phyloP scores from a whole-genome alignment of 129 eudicot genomes.

The Glebionis coronaria region DNA sequence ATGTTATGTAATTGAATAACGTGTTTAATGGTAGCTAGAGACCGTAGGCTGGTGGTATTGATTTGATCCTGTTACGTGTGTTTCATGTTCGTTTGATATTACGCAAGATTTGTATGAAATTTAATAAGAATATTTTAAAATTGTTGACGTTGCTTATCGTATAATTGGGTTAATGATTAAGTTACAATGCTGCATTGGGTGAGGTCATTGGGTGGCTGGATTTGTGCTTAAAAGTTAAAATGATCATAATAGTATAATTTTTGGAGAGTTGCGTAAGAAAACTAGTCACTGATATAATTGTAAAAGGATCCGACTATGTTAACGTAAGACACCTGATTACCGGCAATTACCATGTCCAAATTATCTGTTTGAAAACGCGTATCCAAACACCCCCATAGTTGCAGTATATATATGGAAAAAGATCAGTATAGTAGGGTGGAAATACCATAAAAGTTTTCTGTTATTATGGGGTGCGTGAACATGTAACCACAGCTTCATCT shows the following conservation, averaged over 20 bases:
- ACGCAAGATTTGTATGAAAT: neutral
- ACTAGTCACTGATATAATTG: neutral
- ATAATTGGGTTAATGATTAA: neutral
- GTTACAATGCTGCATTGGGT: too few species aligned
- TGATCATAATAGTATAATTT: neutral
- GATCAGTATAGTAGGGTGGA: too few species aligned
- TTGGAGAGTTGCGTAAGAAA: neutral
- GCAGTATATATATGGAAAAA: neutral
- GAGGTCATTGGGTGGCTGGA: neutral
- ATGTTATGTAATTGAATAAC: constrained; percentile 11
- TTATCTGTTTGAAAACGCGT: constrained; percentile 1
- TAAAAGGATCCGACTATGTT: neutral
- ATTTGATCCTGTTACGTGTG: constrained; percentile 7
- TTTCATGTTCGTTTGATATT: neutral
- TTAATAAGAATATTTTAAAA: neutral
- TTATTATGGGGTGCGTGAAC: too few species aligned
- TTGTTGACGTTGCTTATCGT: neutral
- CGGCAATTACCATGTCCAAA: neutral
- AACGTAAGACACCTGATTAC: neutral
- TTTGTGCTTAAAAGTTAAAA: neutral
- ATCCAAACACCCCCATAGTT: neutral
- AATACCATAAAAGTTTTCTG: too few species aligned
- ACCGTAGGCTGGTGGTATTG: neutral
- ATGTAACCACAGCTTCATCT: too few species aligned
- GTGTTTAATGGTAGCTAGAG: constrained; percentile 1